phyloP scores from a whole-genome alignment of 1,284 basidiomycete genomes.

The Afroboletus lepidellus region DNA sequence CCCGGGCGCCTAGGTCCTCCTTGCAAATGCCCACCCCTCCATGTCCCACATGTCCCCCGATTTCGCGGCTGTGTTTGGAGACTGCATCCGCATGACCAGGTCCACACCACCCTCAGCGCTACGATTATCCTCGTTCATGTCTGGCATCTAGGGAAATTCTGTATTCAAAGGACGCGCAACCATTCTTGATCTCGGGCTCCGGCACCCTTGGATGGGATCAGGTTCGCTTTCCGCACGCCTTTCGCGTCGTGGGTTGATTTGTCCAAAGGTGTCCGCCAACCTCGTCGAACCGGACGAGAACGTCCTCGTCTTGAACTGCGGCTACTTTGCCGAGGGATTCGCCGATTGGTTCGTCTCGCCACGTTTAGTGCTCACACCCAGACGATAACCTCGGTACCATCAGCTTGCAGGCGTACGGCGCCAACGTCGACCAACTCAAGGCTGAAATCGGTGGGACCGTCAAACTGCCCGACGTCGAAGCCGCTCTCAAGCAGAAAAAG shows the following conservation, averaged over 20 bases:
- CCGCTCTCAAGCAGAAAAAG: slow-evolving; percentile 77
- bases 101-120: slow-evolving; percentile 18
- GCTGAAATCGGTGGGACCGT: slow-evolving; percentile 84
- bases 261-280: slow-evolving; percentile 70
- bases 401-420: slow-evolving; percentile 87
- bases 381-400: background rate
- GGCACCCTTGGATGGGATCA: slow-evolving; percentile 96
- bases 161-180: slow-evolving; percentile 75
- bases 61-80: slow-evolving; percentile 88
- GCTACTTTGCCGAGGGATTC: slow-evolving; percentile 90
- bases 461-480: slow-evolving; percentile 59
- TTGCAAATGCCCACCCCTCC: slow-evolving; percentile 83
- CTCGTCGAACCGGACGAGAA: slow-evolving; percentile 80
- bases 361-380: background rate
- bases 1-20: slow-evolving; percentile 50
- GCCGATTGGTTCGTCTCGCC: slow-evolving; percentile 63
- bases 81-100: slow-evolving; percentile 87
- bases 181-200: slow-evolving; percentile 88
- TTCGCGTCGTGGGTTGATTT: background rate
- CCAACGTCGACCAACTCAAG: slow-evolving; percentile 83
- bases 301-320: slow-evolving; percentile 79
- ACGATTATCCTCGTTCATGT: background rate
- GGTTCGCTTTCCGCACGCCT: slow-evolving; percentile 36
- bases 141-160: slow-evolving; percentile 60
- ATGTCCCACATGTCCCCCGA: slow-evolving; percentile 91